phyloP scores from a whole-genome alignment of 2,329 filamentous ascomycete species.

The Fusarium annulatum region DNA sequence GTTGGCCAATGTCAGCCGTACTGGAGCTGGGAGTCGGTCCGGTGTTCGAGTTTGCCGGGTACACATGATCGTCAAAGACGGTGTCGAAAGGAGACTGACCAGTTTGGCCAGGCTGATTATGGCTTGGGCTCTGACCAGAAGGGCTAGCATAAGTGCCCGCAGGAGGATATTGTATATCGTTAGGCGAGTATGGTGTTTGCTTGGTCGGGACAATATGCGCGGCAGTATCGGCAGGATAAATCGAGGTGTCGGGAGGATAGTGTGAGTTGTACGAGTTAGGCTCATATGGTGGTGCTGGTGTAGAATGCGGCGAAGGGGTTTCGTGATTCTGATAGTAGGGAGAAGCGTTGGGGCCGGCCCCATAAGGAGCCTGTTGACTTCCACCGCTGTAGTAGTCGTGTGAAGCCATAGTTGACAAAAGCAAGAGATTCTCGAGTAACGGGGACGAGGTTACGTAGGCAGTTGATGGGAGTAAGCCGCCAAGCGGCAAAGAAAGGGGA shows the following conservation, averaged over 20 bases:
- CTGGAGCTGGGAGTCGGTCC: conserved; percentile 48
- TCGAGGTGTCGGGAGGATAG: conserved; percentile 38
- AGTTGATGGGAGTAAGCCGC: conserved; percentile 25
- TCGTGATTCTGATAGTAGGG: conserved; percentile 55
- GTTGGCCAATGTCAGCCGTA: conserved; percentile 54
- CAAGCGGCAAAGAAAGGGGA: conserved; percentile 39
- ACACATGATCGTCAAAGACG: conserved; percentile 75
- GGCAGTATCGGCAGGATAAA: conserved; percentile 34
- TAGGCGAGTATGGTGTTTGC: conserved; percentile 38
- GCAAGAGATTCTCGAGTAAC: conserved; percentile 12
- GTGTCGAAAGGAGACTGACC: conserved; percentile 69
- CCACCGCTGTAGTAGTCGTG: conserved; percentile 72
- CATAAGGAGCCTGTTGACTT: conserved; percentile 52
- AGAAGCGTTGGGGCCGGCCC: conserved; percentile 52
- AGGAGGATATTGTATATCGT: conserved; percentile 36
- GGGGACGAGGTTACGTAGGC: conserved; percentile 16
- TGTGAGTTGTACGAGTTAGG: conserved; percentile 47
- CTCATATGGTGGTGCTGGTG: conserved; percentile 54
- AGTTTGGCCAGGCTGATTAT: conserved; percentile 49
- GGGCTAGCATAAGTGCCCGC: conserved; percentile 41
- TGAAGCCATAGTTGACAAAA: conserved; percentile 62
- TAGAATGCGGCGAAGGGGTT: conserved; percentile 55
- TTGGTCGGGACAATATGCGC: conserved; percentile 31
- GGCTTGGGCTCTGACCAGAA: conserved; percentile 39
- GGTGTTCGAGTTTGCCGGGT: conserved; percentile 65